A percentile compares a stretch with the other conserved stretches of the same genome.
Evolutionary conservation across 2,329 filamentous ascomycete species (phyloP).

Genomic region (Colletotrichum gigasporum): DNA sequence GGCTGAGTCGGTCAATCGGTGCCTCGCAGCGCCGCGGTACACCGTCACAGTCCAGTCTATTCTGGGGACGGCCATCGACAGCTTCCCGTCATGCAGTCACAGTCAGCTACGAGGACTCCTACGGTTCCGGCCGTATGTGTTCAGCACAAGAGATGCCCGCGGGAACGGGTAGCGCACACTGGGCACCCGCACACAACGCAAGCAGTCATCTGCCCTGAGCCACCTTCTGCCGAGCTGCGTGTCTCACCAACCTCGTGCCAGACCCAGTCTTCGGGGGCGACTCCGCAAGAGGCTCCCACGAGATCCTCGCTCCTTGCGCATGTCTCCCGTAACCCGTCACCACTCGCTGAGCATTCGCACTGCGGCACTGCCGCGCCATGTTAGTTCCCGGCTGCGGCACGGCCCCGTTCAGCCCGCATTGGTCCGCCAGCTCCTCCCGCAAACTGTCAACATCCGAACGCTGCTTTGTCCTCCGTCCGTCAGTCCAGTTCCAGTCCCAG

Average conservation of each 20-base stretch:
- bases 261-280: conserved; percentile 22
- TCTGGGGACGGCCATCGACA: not conserved
- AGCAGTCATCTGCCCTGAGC: conserved; percentile 10
- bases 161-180: not conserved
- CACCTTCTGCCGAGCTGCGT: not conserved
- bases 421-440: not conserved
- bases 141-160: not conserved
- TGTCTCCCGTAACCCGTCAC: conserved; percentile 1
- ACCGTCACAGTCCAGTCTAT: not conserved
- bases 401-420: conserved; percentile 23
- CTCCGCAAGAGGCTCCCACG: conserved; percentile 9
- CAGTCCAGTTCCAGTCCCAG: not conserved
- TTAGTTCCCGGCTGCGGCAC: conserved; percentile 19
- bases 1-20: no score
- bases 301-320: conserved; percentile 9
- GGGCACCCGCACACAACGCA: conserved; percentile 9
- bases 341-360: conserved; percentile 1
- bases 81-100: not conserved
- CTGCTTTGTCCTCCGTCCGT: not conserved
- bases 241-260: conserved; percentile 17
- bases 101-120: no score
- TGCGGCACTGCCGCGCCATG: conserved; percentile 12
- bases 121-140: conserved; percentile 10
- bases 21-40: no score
- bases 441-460: not conserved